phyloP scores from a whole-genome alignment of 192 early-diverging fungal species.

The Backusella tarrabulga region DNA sequence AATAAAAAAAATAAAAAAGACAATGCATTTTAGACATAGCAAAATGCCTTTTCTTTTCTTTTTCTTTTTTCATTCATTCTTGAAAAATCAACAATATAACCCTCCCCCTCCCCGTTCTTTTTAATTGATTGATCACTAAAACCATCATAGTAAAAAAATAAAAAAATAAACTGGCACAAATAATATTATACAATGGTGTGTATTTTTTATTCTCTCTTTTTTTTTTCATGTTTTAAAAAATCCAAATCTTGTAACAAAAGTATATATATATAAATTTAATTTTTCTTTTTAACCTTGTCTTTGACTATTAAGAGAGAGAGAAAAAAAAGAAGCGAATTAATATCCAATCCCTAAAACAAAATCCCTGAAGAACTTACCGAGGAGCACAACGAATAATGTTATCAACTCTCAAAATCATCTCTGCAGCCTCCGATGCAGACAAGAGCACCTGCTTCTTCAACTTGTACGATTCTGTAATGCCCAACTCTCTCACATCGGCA shows the following conservation, averaged over 20 bases:
- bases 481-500: constrained; percentile 78
- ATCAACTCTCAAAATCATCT: constrained; percentile 97
- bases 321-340: not conserved
- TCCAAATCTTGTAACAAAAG: not conserved
- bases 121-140: too few species aligned
- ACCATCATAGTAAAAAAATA: too few species aligned
- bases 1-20: too few species aligned
- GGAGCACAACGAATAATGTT: constrained; percentile 96
- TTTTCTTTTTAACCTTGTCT: not conserved
- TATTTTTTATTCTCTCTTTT: not conserved
- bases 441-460: constrained; percentile 92
- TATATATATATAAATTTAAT: not conserved
- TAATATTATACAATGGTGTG: not conserved
- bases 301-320: not conserved
- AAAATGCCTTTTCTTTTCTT: not conserved
- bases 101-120: too few species aligned
- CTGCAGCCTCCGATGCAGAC: constrained; percentile 92
- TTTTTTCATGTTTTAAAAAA: not conserved
- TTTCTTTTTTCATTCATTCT: too few species aligned
- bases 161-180: too few species aligned
- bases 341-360: not conserved
- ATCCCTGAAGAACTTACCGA: not conserved
- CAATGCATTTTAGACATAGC: too few species aligned
- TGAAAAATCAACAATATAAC: too few species aligned
- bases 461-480: constrained; percentile 97